Base-by-base conservation (phyloP, 2,329 filamentous ascomycete genomes). In the Pezicula neosporulosa region DNA sequence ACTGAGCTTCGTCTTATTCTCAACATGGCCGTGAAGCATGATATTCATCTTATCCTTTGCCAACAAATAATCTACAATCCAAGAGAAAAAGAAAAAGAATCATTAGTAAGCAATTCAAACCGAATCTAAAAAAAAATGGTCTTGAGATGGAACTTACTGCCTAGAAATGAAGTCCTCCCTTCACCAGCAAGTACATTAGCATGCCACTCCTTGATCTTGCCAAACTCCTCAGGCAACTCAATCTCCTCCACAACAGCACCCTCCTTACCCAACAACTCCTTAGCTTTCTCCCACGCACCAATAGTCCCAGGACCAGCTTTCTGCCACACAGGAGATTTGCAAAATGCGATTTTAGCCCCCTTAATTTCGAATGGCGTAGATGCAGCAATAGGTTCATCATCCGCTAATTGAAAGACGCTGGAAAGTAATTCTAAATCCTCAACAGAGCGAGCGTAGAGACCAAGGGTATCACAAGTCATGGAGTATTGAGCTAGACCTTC, bases 401-500 rank as follows among this genome's bases (percentile, higher is more conserved):
- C 82, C 1, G 69, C 57, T 0, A 88, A 60, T 1, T 68, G 69
- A 50, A 86, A 84, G 0, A 77, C 68, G 7, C 78, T 74, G 1
- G 77, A 71, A 0, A 88, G 63, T 0, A 86, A 63, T 33, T 81
- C 67, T 0, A 89, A 63, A 52, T 88, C 85, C 1, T 75, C 75
- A 0, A 84, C 70, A 6, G 71, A 75, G 0, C 84, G 76, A 0
- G 80, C 74, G 51, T 78, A 86, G 12, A 86, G 68, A 2, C 85
- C 85, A 0, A 85, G 59, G 0, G 85, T 88, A 58, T 88, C 85
- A 6, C 83, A 70, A 1, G 74, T 80, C 1, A 81, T 66, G 0
- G 81, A 79, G 57, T 79, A 84, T 2, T 82, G 69, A 62, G 80
- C 82, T 42, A 78, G 72, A 0, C 85, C 84, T 60, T 87, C 84